Conservation (phyloP, 257 asterid genomes). For the Linderniella brevidens region DNA sequence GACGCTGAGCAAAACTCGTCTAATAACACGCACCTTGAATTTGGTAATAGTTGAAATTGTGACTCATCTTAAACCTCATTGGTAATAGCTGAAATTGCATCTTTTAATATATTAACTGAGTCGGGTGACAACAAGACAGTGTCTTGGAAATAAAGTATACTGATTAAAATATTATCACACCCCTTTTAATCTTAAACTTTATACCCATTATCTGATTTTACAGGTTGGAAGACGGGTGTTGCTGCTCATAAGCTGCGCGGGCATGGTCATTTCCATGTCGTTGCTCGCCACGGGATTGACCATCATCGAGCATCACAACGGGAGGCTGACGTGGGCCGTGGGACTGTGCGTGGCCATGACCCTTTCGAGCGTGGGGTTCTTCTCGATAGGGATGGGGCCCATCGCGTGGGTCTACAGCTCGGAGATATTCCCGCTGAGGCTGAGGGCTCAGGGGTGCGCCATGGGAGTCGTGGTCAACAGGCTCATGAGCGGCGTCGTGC, state of each 20-base stretch:
- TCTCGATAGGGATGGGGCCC: slow-evolving; percentile 30
- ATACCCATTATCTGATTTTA: too few relatives aligned
- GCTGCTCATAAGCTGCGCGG: slow-evolving; percentile 38
- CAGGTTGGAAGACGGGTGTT: slow-evolving; percentile 38
- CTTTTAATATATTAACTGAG: too few relatives aligned
- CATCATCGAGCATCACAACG: slow-evolving; percentile 10
- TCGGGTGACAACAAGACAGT: too few relatives aligned
- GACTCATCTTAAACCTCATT: too few relatives aligned
- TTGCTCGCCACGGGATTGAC: slow-evolving; percentile 27
- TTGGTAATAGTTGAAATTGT: too few relatives aligned
- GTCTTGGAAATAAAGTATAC: too few relatives aligned
- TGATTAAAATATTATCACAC: too few relatives aligned
- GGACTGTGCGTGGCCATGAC: slow-evolving; percentile 15
- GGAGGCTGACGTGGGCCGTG: slow-evolving; percentile 15
- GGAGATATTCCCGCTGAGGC: slow-evolving; percentile 22
- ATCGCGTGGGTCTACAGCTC: slow-evolving; percentile 22
- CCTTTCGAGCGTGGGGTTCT: slow-evolving; percentile 14
- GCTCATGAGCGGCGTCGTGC: slow-evolving; percentile 15
- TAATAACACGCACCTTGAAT: too few relatives aligned
- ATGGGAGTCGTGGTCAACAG: slow-evolving; percentile 22
- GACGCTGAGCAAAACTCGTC: too few relatives aligned
- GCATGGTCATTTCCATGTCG: slow-evolving; percentile 17
- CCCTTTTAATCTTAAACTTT: too few relatives aligned
- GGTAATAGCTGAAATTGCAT: too few relatives aligned
- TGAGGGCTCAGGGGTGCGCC: slow-evolving; percentile 28